Evolutionary conservation across 257 asterid species (phyloP).

Genomic region (Salvia hispanica): DNA sequence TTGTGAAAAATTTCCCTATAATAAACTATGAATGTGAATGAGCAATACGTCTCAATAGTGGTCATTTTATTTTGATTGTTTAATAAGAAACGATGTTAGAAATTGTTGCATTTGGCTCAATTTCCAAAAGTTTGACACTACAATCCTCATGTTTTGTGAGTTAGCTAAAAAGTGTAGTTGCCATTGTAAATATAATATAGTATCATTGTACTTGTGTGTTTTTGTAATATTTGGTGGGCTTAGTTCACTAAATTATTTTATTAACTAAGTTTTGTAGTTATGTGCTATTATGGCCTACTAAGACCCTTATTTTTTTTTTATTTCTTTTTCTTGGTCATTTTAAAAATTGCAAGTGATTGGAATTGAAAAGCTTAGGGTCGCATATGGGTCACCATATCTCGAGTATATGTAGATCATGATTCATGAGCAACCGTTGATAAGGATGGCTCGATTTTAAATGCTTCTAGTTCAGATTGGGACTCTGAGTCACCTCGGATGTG

Average conservation of each 20-base stretch:
- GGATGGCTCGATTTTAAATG: no score
- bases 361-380: slow-evolving; percentile 20
- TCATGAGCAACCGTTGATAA: slow-evolving; percentile 8
- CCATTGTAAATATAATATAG: no score
- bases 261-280: not conserved
- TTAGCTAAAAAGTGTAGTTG: no score
- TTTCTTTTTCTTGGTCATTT: slow-evolving; percentile 16
- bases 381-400: slow-evolving; percentile 37
- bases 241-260: not conserved
- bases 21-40: not conserved
- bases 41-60: slow-evolving; percentile 17
- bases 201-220: not conserved
- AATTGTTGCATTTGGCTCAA: slow-evolving; percentile 24
- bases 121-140: slow-evolving; percentile 23
- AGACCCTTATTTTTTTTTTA: not conserved
- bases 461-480: no score
- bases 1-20: not conserved
- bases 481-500: no score
- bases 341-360: slow-evolving; percentile 16
- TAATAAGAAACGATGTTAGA: not conserved
- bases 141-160: not conserved
- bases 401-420: slow-evolving; percentile 1
- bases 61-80: slow-evolving; percentile 11
- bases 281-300: slow-evolving; percentile 34
- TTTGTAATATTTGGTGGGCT: slow-evolving; percentile 27